Evolutionary conservation across 257 asterid genomes (phyloP).

Genomic region (Jaltomata sinuosa): DNA sequence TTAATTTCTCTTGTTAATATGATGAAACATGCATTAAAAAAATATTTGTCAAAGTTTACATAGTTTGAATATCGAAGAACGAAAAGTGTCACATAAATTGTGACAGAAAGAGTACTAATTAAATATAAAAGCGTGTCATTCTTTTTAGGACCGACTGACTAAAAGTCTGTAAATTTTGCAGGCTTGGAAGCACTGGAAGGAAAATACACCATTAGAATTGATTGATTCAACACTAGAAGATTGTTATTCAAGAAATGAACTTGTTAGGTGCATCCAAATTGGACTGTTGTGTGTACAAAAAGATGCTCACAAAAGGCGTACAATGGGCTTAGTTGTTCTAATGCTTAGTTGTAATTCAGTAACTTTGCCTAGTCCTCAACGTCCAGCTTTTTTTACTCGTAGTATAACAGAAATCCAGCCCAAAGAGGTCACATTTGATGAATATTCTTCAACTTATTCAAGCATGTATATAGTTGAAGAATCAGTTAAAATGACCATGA

Average conservation of each 20-base stretch:
- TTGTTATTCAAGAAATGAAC: neutral
- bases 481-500: too few relatives aligned
- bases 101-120: too few relatives aligned
- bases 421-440: neutral
- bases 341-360: neutral
- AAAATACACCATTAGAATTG: neutral
- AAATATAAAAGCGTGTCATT: too few relatives aligned
- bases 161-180: too few relatives aligned
- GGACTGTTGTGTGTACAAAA: neutral
- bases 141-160: too few relatives aligned
- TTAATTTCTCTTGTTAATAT: too few relatives aligned
- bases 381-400: neutral
- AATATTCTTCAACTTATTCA: neutral
- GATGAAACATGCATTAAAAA: too few relatives aligned
- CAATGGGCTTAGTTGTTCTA: neutral
- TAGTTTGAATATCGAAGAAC: too few relatives aligned
- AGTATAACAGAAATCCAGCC: neutral
- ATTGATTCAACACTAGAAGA: neutral
- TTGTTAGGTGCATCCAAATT: neutral
- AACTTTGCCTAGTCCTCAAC: neutral
- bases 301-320: neutral
- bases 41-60: too few relatives aligned
- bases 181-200: conserved; percentile 3
- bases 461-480: neutral
- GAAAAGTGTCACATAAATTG: too few relatives aligned